phyloP scores from a whole-genome alignment of 2,329 filamentous ascomycete genomes.

The Colletotrichum navitas region DNA sequence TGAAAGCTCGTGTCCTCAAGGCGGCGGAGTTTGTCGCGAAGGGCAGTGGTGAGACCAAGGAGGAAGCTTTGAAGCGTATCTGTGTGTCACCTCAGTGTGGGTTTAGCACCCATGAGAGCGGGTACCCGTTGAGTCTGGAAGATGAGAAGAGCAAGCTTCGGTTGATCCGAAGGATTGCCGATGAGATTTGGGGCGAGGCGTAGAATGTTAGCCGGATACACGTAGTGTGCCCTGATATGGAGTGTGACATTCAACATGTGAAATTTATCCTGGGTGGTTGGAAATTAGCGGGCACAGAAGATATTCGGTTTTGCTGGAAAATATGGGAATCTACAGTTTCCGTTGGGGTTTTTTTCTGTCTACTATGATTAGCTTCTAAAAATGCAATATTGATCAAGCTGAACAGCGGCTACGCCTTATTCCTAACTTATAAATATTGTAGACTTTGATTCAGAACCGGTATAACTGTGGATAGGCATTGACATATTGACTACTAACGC shows the following conservation, averaged over 20 bases:
- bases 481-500: background rate
- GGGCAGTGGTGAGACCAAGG: slow-evolving; percentile 71
- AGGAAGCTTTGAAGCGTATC: slow-evolving; percentile 77
- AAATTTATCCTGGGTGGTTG: background rate
- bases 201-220: slow-evolving; percentile 12
- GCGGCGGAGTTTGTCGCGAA: slow-evolving; percentile 78
- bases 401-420: background rate
- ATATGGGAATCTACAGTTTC: no score
- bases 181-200: slow-evolving; percentile 73
- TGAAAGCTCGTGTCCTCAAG: slow-evolving; percentile 69
- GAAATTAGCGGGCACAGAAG: background rate
- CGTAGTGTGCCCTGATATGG: background rate
- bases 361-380: no score
- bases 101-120: slow-evolving; percentile 80
- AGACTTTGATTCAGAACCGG: background rate
- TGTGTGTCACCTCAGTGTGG: slow-evolving; percentile 79
- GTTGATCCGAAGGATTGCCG: slow-evolving; percentile 77
- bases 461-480: background rate
- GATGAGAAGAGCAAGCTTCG: slow-evolving; percentile 81
- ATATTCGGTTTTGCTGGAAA: background rate
- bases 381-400: background rate
- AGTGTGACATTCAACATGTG: slow-evolving; percentile 9
- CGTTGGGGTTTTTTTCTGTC: no score
- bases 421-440: background rate
- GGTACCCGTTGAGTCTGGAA: slow-evolving; percentile 75